Conservation (phyloP, 164 flowering plant species). For the Annona cherimola region DNA sequence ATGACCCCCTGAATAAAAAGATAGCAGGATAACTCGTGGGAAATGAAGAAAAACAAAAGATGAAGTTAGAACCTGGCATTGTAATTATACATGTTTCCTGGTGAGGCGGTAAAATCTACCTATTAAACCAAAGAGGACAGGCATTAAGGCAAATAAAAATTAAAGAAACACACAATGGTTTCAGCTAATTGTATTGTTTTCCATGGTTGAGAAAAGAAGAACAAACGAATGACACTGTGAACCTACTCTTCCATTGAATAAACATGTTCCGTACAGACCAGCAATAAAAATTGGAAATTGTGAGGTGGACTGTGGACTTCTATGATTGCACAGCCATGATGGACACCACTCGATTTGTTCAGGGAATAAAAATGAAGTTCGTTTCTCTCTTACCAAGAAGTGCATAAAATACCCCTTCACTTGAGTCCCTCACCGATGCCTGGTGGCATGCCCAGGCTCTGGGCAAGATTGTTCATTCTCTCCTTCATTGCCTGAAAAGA, state of each 20-base stretch:
- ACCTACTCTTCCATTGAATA: neutral
- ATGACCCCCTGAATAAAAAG: too few species aligned
- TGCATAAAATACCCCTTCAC: constrained; percentile 14
- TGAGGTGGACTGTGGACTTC: neutral
- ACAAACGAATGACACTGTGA: neutral
- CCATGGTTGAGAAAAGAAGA: neutral
- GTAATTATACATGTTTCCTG: neutral
- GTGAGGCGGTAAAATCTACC: neutral
- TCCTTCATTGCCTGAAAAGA: constrained; percentile 84
- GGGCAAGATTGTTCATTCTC: constrained; percentile 89
- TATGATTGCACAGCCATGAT: neutral
- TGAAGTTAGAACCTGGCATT: neutral
- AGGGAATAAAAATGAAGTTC: constrained; percentile 39
- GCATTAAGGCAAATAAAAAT: neutral
- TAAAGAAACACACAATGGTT: neutral
- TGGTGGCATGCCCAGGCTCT: constrained; percentile 91
- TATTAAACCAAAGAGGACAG: neutral
- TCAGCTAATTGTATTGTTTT: neutral
- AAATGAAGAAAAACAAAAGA: neutral
- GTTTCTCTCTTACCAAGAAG: neutral
- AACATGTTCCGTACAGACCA: neutral
- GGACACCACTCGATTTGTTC: neutral
- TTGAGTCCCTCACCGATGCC: constrained; percentile 65
- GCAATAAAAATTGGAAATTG: neutral
- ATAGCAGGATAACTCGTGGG: neutral